Evolutionary conservation across 345 rosid species (phyloP).

Genomic region (Cardamine occulta): DNA sequence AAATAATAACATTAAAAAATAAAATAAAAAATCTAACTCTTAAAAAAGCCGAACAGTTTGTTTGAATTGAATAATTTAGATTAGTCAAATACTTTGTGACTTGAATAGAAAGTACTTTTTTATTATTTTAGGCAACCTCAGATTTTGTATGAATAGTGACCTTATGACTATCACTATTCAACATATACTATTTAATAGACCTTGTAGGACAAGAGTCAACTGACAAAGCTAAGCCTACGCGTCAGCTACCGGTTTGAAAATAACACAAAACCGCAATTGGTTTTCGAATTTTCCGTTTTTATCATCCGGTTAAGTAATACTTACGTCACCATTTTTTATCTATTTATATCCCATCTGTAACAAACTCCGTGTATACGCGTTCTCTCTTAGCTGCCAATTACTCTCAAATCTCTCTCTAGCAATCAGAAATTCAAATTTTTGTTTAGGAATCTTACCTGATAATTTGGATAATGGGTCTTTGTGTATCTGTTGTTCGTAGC

Average conservation of each 20-base stretch:
- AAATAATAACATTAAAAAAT: not conserved
- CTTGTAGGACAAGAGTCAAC: slow-evolving; percentile 36
- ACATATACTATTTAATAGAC: not conserved
- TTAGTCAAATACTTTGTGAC: slow-evolving; percentile 3
- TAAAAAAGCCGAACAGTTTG: not conserved
- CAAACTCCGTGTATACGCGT: slow-evolving; percentile 36
- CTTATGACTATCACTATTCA: not conserved
- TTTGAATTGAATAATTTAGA: not conserved
- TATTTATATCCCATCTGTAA: slow-evolving; percentile 21
- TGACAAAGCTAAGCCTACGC: slow-evolving; percentile 36
- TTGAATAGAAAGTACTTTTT: not conserved
- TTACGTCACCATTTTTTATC: slow-evolving; percentile 23
- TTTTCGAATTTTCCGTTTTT: not conserved
- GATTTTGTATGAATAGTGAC: slow-evolving; percentile 7
- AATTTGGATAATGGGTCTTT: slow-evolving; percentile 56
- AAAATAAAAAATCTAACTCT: not conserved
- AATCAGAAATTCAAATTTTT: slow-evolving; percentile 7
- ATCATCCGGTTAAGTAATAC: slow-evolving; percentile 1
- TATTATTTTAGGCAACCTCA: not conserved
- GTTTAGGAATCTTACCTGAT: not conserved
- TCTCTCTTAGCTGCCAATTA: not conserved
- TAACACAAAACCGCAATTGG: slow-evolving; percentile 8
- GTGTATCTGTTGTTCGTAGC: slow-evolving; percentile 47
- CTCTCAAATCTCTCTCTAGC: slow-evolving; percentile 18
- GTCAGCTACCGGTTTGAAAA: slow-evolving; percentile 37